Conservation (phyloP, 2,329 filamentous ascomycete genomes). For the Fusarium nelsonii region DNA sequence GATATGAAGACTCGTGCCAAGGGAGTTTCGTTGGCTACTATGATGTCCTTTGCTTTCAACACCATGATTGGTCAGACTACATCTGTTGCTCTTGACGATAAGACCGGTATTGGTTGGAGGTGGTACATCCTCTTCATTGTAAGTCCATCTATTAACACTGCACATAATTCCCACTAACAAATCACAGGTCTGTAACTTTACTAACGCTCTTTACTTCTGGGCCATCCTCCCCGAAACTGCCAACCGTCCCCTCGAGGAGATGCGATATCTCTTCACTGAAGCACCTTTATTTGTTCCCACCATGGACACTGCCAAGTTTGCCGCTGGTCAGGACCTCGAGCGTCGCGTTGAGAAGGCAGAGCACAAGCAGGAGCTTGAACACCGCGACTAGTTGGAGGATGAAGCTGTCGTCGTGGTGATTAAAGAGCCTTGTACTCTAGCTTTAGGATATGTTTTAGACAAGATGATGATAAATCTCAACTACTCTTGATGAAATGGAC, state of each 20-base stretch:
- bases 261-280: conserved; percentile 56
- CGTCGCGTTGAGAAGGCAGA: conserved; percentile 28
- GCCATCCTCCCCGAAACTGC: conserved; percentile 74
- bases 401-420: background rate
- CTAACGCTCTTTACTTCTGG: conserved; percentile 67
- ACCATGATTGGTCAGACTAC: conserved; percentile 76
- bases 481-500: too few species aligned
- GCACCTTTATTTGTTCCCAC: conserved; percentile 28
- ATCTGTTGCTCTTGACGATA: conserved; percentile 59
- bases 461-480: too few species aligned
- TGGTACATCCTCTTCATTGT: conserved; percentile 57
- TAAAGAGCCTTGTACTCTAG: background rate
- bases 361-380: conserved; percentile 29
- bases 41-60: conserved; percentile 79
- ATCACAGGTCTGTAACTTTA: conserved; percentile 30
- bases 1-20: conserved; percentile 80
- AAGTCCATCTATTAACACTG: background rate
- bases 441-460: too few species aligned
- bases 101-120: conserved; percentile 55
- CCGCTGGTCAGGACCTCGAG: conserved; percentile 28
- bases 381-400: conserved; percentile 6
- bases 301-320: conserved; percentile 45
- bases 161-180: background rate
- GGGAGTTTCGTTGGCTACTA: conserved; percentile 78
- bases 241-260: conserved; percentile 73